These are phyloP conservation scores for Rhizopogon salebrosus DNA, from an alignment of 768 basidiomycete genomes.

Conservation along the genomic window DNA sequence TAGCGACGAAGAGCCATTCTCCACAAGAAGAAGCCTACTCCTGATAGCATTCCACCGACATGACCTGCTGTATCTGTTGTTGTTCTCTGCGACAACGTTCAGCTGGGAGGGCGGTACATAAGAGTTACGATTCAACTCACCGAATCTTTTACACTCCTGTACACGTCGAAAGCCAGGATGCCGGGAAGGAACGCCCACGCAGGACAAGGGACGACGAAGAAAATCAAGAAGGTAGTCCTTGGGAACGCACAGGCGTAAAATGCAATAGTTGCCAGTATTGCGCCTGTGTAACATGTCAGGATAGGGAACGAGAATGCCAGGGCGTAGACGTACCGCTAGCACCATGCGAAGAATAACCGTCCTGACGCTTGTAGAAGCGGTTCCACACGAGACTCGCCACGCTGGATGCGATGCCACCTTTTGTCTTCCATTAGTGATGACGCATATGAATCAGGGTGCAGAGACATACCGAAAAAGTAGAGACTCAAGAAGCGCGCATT, in stretches of 20 bases:
- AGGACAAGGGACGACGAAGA: constrained; percentile 73
- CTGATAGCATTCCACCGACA: constrained; percentile 61
- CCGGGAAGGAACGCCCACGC: constrained; percentile 73
- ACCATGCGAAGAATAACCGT: constrained; percentile 41
- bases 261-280: constrained; percentile 66
- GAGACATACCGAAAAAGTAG: constrained; percentile 62
- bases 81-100: constrained; percentile 34
- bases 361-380: constrained; percentile 23
- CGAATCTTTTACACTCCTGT: constrained; percentile 29
- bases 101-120: background rate
- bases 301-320: constrained; percentile 1
- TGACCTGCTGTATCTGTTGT: constrained; percentile 61
- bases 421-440: background rate
- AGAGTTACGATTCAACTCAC: constrained; percentile 16
- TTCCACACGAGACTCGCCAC: constrained; percentile 45
- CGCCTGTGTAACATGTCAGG: constrained; percentile 37
- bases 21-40: constrained; percentile 47
- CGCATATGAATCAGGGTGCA: background rate
- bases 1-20: constrained; percentile 24
- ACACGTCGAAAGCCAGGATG: constrained; percentile 35
- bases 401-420: constrained; percentile 59
- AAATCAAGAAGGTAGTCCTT: constrained; percentile 58
- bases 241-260: constrained; percentile 72
- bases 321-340: constrained; percentile 58
- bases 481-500: constrained; percentile 61